Conservation (phyloP, 164 flowering plant genomes). For the Litsea cubeba region DNA sequence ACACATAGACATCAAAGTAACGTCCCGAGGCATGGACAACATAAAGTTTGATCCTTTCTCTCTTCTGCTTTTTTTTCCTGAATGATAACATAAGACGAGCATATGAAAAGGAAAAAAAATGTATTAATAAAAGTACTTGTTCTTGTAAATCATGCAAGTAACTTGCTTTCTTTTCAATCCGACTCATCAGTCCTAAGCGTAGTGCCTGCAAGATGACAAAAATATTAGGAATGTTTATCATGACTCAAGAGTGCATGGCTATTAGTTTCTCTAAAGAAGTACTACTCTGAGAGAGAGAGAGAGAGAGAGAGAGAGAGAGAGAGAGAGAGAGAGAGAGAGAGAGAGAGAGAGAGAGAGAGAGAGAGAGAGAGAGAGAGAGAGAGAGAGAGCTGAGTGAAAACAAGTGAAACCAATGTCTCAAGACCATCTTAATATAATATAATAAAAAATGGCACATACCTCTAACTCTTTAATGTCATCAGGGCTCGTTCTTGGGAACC, state of each 20-base stretch:
- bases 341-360: no score
- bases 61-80: no score
- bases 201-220: conserved; percentile 15
- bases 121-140: conserved; percentile 23
- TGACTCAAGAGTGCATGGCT: not conserved
- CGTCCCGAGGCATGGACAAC: no score
- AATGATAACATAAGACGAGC: not conserved
- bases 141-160: conserved; percentile 37
- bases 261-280: not conserved
- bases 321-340: no score
- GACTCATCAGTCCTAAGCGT: conserved; percentile 16
- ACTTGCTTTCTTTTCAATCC: conserved; percentile 30
- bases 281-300: not conserved
- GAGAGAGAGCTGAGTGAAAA: not conserved
- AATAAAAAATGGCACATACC: conserved; percentile 11
- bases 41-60: no score
- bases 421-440: not conserved
- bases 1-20: no score
- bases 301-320: no score
- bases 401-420: not conserved
- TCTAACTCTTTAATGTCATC: conserved; percentile 29
- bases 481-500: conserved; percentile 21
- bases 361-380: no score
- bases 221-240: not conserved
- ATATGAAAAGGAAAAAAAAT: not conserved